Percentiles rank a stretch among this genome's conserved stretches.
Evolutionary conservation across 768 basidiomycete species (phyloP).

Genomic region (Infundibulicybe gibba): DNA sequence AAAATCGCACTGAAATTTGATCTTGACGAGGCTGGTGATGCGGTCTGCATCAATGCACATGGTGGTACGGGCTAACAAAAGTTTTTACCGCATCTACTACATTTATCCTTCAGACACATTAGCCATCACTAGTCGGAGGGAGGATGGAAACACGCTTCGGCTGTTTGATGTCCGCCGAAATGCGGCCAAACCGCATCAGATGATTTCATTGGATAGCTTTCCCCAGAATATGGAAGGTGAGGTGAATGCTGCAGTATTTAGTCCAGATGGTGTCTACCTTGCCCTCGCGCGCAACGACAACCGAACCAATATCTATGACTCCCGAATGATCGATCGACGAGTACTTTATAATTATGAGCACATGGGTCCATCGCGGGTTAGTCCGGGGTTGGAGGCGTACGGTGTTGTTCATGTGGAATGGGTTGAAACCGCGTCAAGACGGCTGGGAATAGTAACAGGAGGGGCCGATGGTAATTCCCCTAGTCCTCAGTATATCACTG

Average conservation of each 20-base stretch:
- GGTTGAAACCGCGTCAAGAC: conserved; percentile 36
- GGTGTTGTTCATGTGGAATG: conserved; percentile 54
- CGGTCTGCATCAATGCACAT: conserved; percentile 37
- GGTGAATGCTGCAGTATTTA: conserved; percentile 49
- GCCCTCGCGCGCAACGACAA: conserved; percentile 62
- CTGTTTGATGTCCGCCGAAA: conserved; percentile 48
- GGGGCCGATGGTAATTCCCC: conserved; percentile 53
- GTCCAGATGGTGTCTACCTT: conserved; percentile 58
- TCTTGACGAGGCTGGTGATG: conserved; percentile 51
- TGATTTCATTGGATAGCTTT: conserved; percentile 32
- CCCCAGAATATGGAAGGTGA: conserved; percentile 28
- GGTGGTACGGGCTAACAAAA: conserved; percentile 29
- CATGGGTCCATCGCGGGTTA: conserved; percentile 23
- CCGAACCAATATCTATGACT: conserved; percentile 57
- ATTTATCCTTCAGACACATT: conserved; percentile 21
- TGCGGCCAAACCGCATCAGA: conserved; percentile 15
- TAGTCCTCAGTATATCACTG: background rate
- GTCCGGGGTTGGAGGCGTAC: conserved; percentile 28
- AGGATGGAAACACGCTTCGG: conserved; percentile 31
- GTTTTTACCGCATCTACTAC: background rate
- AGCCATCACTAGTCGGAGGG: conserved; percentile 29
- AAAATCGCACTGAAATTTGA: conserved; percentile 30
- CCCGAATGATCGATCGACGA: conserved; percentile 44
- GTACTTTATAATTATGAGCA: conserved; percentile 50
- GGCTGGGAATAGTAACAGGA: conserved; percentile 50